phyloP scores from a whole-genome alignment of 352 stramenopile species.

The Globisporangium nodosum region DNA sequence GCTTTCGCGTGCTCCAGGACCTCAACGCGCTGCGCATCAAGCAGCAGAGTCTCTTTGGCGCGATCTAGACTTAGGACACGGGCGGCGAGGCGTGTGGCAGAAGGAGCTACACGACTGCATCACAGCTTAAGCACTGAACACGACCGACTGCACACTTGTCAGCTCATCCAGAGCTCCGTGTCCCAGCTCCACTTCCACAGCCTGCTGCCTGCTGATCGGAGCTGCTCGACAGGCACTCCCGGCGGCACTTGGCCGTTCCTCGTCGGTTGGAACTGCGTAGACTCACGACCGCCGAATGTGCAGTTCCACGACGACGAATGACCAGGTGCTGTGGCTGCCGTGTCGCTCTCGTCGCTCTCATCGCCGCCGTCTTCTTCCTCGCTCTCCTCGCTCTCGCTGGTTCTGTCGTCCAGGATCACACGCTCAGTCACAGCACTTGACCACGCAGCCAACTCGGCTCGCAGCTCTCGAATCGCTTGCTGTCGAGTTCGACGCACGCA shows the following conservation, averaged over 20 bases:
- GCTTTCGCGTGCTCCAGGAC: conserved; percentile 62
- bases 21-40: conserved; percentile 71
- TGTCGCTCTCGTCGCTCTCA: too few relatives aligned
- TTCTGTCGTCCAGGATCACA: neutral
- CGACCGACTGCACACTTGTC: too few relatives aligned
- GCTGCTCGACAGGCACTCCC: neutral
- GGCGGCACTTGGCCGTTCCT: neutral
- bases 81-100: neutral
- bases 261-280: neutral
- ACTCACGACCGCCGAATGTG: neutral
- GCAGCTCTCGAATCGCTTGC: neutral
- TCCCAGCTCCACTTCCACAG: neutral
- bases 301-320: neutral
- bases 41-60: conserved; percentile 31
- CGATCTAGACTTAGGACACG: conserved; percentile 2
- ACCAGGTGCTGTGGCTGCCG: neutral
- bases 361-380: neutral
- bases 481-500: neutral
- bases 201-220: neutral
- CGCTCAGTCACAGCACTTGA: neutral
- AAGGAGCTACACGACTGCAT: neutral
- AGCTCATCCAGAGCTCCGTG: neutral
- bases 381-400: neutral
- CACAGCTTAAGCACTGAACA: neutral
- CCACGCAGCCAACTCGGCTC: neutral